Evolutionary conservation across 2,329 filamentous ascomycete genomes (phyloP), one percentile per base, ranked within the genome.

Genomic region (Grosmannia clavigera): DNA sequence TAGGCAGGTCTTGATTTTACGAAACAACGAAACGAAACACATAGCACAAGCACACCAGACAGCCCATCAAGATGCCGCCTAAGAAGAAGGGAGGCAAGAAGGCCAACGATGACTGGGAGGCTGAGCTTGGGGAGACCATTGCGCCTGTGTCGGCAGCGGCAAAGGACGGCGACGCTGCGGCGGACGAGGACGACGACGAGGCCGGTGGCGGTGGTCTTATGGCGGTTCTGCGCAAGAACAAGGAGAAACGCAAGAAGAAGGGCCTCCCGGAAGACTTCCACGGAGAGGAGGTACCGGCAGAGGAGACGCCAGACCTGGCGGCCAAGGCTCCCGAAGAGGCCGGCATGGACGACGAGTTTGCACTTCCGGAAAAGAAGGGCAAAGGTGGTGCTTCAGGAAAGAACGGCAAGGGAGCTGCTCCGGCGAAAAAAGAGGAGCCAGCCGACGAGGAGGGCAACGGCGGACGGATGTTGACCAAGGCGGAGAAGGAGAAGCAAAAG

Each of bases 401-500:
- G 69, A 57, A 43, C 14, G 53, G 46, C 29, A 46, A 33, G 14
- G 25, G 78, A 71, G 69, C 75, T 76, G 64, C 72, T 74, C 52
- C 70, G 73, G 22, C 48, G 75, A 76, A 5, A 51, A 68, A 71
- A 10, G 71, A 69, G 7, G 77, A 75, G 16, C 75, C 69, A 29
- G 80, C 77, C 6, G 79, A 77, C 2, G 79, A 78, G 25, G 79
- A 78, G 22, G 78, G 75, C 12, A 82, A 73, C 9, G 79, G 78
- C 61, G 86, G 86, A 53, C 82, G 85, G 60, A 80, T 97, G 56
- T 85, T 97, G 76, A 95, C 90, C 48, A 99, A 97, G 82, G 94
- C 95, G 61, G 92, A 99, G 77, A 99, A 99, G 78, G 94, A 99
- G 73, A 95, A 90, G 75, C 81, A 92, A 69, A 97, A 92, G 81